Base-by-base conservation (phyloP, 257 asterid species). In the Echites panduratus region DNA sequence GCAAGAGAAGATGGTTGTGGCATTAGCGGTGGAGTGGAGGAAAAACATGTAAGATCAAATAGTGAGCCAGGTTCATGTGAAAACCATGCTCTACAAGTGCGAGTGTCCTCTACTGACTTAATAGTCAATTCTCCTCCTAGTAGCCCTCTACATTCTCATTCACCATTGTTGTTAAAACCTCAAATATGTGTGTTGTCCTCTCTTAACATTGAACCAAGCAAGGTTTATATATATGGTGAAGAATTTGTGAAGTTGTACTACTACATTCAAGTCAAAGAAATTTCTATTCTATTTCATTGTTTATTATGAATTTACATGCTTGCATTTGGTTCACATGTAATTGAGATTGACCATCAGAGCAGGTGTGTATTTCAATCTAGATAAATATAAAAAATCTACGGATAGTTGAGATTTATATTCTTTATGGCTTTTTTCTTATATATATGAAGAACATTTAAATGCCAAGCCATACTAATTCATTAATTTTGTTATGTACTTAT, bases 81-180 rank as follows among this genome's bases (percentile, higher is more conserved):
- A 20, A 71, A 71, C 71, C 89, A 87, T 79, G 85, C 82, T 75
- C 85, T 71, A 57, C 22, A 54, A 0, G 53, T 68, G 68, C 83
- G 85, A 71, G 88, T 89, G 57, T 79, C 80, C n/a, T 87, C 90
- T 1, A 77, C 77, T n/a, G 97, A 92, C 82, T 76, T 83, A 49
- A 89, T 87, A 93, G 79, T 79, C 40, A 87, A 87, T 79, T 88
- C 91, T 54, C 93, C 96, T 48, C 85, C 90, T 53, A 90, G 58
- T 14, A 89, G 84, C 62, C 89, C 84, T n/a, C 84, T 76, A 24
- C 95, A 69, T 67, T 78, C 89, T 77, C 85, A 76, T 61, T 67
- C 94, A 4, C 94, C 96, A 38, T 75, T 81, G 47, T 78, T 81
- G 84, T 86, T 92, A 66, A 78, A 89, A 26, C 84, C 95, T 66